Evolutionary conservation across 2,329 filamentous ascomycete genomes (phyloP), one percentile per base, ranked within the genome.

Genomic region (Dissoconium aciculare): DNA sequence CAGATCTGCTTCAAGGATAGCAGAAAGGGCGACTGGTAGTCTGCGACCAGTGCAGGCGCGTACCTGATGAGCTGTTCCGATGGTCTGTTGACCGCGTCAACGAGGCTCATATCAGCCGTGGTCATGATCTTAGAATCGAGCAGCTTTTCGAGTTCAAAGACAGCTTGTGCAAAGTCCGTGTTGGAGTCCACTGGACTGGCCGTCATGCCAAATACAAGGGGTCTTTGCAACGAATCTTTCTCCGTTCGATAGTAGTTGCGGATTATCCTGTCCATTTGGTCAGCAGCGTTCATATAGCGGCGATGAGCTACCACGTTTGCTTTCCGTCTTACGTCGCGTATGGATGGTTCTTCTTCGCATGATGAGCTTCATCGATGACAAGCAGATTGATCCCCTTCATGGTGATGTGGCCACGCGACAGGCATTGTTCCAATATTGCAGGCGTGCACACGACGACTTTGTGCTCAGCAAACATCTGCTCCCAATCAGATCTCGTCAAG

Each of bases 361-460:
- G 89, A 47, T 98, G 89, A 4, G 85, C 89, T 55, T 98, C 89
- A 47, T 98, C 89, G 42, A 98, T 93, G 36, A 95, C 74, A 21
- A 98, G 63, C 1, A 98, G 67, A 47, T 87, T 95, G 53, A 95
- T 83, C 43, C 79, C 71, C 11, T 71, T 61, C 60, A 98, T 93
- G 6, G 56, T 68, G 36, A 94, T 68, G 54, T 83, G 91, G 1
- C 78, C 77, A 45, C 78, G 78, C 40, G 75, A 69, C 2, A 98
- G 66, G 43, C 78, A 83, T 38, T 81, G 72, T 19, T 78, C 67
- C 4, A 95, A 64, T 3, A 95, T 78, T 44, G 89, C 84, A 0
- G 85, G 85, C 0, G 89, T 95, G 57, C 84, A 94, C 4, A 95
- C 83, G 40, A 95, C 69, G 15, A 85, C 78, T 71, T 82, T 85